Evolutionary conservation across 352 stramenopile genomes (phyloP), one percentile per base, ranked within the genome.

Genomic region (Peronosclerospora sorghi): DNA sequence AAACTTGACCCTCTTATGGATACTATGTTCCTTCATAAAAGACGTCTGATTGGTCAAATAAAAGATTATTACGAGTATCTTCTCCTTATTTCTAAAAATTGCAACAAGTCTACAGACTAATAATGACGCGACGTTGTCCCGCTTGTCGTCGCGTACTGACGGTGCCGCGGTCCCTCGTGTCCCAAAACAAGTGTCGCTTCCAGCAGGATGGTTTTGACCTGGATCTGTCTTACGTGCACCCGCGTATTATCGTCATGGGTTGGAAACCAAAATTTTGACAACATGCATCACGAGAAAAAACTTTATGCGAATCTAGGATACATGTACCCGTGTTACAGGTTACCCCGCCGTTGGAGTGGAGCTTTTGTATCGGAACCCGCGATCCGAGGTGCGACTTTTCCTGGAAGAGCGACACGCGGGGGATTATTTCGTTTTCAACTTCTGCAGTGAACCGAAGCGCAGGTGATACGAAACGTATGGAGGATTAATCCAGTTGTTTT

Each of bases 161-260:
- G 5, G 18, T 86, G 20, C 67, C 74, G 19, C 65, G 74, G 59
- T 53, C 65, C 32, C 69, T 86, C 41, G 75, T 87, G 36, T 87
- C 75, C 35, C 73, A 87, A 51, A 85, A 87, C 67, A 87, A 83
- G 45, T 62, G 65, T 12, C 72, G 75, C 41, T 85, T 69, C 48
- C 58, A 68, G 28, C 39, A 71, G 28, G 60, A 68, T 32, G 73
- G 70, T 40, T 87, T 70, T 32, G 68, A 85, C 47, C 56, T 87
- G 17, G 75, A 87, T 38, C 59, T 87, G 50, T 68, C 62, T 49
- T 87, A 85, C 51, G 41, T 87, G 41, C 71, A 85, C 45, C 72
- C 72, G 41, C 75, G 75, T 19, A 34, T 87, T 30, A 77, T 87
- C 41, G 73, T 87, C 54, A 86, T 86, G 74, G 72, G 74, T 86